Evolutionary conservation across 306 rosid genomes (phyloP).

Genomic region (Glycine latifolia): DNA sequence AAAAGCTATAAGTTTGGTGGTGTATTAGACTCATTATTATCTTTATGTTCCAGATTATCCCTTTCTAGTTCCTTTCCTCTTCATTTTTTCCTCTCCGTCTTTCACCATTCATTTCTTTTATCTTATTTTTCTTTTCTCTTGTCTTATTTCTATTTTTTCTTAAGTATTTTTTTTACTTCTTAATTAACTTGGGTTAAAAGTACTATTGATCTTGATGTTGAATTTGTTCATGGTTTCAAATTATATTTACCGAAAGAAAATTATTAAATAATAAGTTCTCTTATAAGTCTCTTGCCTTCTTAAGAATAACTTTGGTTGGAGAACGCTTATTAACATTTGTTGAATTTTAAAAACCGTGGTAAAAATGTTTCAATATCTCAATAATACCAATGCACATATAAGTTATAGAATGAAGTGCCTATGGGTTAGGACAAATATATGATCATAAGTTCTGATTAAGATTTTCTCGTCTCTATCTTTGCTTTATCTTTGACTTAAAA

Average conservation of each 20-base stretch:
- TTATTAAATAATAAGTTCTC: background rate
- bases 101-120: no score
- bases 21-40: no score
- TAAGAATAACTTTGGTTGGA: background rate
- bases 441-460: background rate
- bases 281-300: background rate
- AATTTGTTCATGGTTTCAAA: background rate
- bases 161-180: no score
- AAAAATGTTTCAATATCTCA: background rate
- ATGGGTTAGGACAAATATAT: background rate
- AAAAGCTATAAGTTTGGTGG: no score
- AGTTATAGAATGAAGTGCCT: background rate
- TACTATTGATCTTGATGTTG: no score
- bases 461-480: background rate
- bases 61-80: no score
- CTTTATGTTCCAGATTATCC: no score
- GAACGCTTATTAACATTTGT: background rate
- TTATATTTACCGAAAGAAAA: background rate
- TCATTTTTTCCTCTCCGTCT: no score
- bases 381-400: background rate
- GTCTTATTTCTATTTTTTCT: no score
- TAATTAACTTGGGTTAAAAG: no score
- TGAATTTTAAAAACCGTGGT: background rate
- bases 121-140: no score
- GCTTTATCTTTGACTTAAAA: slow-evolving; percentile 37